Evolutionary conservation across 2,329 filamentous ascomycete species (phyloP), one percentile per base, ranked within the genome.

Genomic region (Fusarium piperis): DNA sequence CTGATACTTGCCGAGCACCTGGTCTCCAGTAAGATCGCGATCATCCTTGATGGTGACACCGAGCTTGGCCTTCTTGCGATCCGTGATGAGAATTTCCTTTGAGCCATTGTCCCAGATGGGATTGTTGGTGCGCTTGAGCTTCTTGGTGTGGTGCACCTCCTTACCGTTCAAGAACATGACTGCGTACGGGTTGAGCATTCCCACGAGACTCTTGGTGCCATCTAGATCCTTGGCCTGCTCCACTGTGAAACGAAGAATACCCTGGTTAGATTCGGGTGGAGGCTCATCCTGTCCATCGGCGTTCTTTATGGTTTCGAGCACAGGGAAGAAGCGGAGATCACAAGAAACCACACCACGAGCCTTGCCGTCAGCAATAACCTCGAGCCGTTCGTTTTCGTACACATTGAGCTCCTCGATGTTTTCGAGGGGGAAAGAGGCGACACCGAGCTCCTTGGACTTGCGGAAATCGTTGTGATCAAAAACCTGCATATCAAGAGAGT

Each of bases 191-290:
- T 94, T 98, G 52, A 99, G 91, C 70, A 92, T 88, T 32, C 96
- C 96, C 67, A 98, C 91, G 78, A 99, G 84, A 82, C 94, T 97
- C 90, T 96, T 98, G 72, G 90, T 93, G 57, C 92, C 92, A 78
- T 99, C 96, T 33, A 99, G 88, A 76, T 98, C 95, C 85, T 99
- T 99, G 73, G 95, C 95, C 82, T 97, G 95, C 79, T 98, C 95
- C 59, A 99, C 89, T 0, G 93, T 97, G 81, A 98, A 97, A 69
- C 94, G 92, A 70, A 95, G 90, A 79, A 99, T 97, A 85, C 96
- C 97, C 20, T 95, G 97, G 78, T 95, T 95, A 16, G 94, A 92
- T 76, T 97, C 94, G 28, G 95, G 95, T 1, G 93, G 89, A 3
- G 95, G 93, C 75, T 94, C 92, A 51, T 89, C 84, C 67, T 90